Evolutionary conservation across 768 basidiomycete genomes (phyloP).

Genomic region (Guyanaporus albipodus): DNA sequence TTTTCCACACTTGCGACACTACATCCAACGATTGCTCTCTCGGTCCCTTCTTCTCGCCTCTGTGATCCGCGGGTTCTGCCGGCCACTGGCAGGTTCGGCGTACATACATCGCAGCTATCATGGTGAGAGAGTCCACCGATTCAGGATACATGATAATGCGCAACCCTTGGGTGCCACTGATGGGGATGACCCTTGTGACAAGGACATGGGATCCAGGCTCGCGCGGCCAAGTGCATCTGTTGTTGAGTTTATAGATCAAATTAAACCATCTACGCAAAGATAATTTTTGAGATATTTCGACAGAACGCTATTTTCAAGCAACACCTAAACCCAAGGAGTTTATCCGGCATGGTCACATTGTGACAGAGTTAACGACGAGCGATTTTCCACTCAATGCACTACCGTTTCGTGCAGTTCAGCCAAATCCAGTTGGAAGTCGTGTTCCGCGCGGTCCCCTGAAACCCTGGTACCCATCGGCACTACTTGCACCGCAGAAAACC

Average conservation of each 20-base stretch:
- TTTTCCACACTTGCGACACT: not conserved
- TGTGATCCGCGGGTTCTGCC: not conserved
- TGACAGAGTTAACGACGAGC: not conserved
- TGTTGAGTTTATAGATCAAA: not conserved
- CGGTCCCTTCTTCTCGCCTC: not conserved
- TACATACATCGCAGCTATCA: too few species aligned
- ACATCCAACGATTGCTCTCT: not conserved
- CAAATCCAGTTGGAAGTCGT: not conserved
- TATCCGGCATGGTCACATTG: not conserved
- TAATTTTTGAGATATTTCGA: not conserved
- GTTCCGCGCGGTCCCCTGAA: constrained; percentile 4
- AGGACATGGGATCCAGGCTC: not conserved
- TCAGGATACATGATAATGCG: constrained; percentile 2
- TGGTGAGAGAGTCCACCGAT: constrained; percentile 1
- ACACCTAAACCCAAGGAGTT: not conserved
- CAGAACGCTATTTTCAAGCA: not conserved
- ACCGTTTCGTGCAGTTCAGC: not conserved
- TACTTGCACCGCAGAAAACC: not conserved
- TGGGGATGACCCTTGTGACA: not conserved
- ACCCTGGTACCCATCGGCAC: constrained; percentile 5
- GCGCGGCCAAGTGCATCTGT: not conserved
- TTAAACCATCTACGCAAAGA: not conserved
- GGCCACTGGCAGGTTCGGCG: not conserved
- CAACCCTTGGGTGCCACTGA: not conserved
- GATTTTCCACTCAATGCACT: not conserved